A percentile compares a stretch with the other conserved stretches of the same genome.
Conservation (phyloP, 352 stramenopile genomes). For the Globisporangium spinosum region DNA sequence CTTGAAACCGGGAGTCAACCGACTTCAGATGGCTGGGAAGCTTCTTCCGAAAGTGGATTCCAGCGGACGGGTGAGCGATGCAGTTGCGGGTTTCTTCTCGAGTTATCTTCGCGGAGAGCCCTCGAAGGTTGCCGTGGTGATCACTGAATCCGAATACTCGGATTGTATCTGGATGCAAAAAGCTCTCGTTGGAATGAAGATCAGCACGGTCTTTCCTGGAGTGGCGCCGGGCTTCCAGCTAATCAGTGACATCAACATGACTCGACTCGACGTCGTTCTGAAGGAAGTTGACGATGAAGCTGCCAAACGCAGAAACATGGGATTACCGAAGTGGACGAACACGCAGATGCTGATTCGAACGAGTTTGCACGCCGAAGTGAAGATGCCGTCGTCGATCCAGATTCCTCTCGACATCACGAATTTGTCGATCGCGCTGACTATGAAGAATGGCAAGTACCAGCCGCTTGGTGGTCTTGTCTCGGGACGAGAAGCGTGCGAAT, state of each 20-base stretch:
- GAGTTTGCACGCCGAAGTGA: conserved; percentile 57
- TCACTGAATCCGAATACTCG: conserved; percentile 42
- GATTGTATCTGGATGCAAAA: conserved; percentile 64
- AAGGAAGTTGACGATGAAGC: conserved; percentile 22
- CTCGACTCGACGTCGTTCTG: conserved; percentile 63
- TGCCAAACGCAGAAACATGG: background rate
- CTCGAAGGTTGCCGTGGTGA: conserved; percentile 53
- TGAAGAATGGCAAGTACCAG: conserved; percentile 35
- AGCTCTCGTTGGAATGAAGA: conserved; percentile 56
- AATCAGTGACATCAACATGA: conserved; percentile 64
- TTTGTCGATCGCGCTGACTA: conserved; percentile 50
- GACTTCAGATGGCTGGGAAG: conserved; percentile 38
- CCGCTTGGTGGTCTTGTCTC: conserved; percentile 53
- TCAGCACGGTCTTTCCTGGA: conserved; percentile 59
- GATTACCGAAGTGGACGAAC: conserved; percentile 36
- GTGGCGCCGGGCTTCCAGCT: conserved; percentile 54
- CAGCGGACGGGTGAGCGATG: conserved; percentile 42
- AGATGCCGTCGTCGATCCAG: conserved; percentile 66
- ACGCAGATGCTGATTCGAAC: conserved; percentile 70
- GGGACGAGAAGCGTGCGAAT: conserved; percentile 51
- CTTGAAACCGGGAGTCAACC: conserved; percentile 45
- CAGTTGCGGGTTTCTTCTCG: conserved; percentile 63
- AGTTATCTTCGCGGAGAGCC: conserved; percentile 50
- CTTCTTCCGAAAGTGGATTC: conserved; percentile 46
- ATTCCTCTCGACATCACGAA: conserved; percentile 70